Evolutionary conservation across 768 basidiomycete species (phyloP).

Genomic region (Naganishia onofrii): DNA sequence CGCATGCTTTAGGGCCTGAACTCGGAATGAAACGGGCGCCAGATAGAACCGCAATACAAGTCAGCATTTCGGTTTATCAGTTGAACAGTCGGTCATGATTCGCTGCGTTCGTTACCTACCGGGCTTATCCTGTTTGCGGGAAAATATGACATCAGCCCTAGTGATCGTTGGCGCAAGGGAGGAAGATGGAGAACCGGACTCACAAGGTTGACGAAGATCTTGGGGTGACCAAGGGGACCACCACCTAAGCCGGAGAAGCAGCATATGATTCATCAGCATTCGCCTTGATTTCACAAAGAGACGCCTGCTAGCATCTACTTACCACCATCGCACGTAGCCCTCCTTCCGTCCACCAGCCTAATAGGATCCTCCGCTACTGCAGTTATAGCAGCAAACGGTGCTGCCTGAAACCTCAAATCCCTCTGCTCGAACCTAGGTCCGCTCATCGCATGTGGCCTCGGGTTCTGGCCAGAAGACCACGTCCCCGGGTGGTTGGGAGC

Average conservation of each 20-base stretch:
- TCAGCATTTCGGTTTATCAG: not conserved
- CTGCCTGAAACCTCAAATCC: slow-evolving; percentile 78
- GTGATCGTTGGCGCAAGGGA: no score
- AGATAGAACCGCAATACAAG: not conserved
- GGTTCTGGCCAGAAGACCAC: slow-evolving; percentile 80
- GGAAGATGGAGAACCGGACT: slow-evolving; percentile 53
- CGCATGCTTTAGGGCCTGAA: slow-evolving; percentile 68
- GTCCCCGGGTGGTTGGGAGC: slow-evolving; percentile 76
- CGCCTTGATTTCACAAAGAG: not conserved
- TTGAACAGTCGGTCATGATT: not conserved
- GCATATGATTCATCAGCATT: not conserved
- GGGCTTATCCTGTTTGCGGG: slow-evolving; percentile 69
- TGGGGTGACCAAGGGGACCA: slow-evolving; percentile 93
- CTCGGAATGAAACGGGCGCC: not conserved
- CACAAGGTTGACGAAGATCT: slow-evolving; percentile 84
- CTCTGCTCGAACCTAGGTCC: slow-evolving; percentile 92
- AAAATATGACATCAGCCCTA: slow-evolving; percentile 22
- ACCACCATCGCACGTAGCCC: slow-evolving; percentile 95
- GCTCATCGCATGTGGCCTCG: slow-evolving; percentile 53
- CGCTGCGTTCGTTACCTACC: slow-evolving; percentile 53
- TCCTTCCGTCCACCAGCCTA: slow-evolving; percentile 72
- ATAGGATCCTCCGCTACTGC: slow-evolving; percentile 83
- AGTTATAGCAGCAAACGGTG: slow-evolving; percentile 85
- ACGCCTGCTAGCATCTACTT: slow-evolving; percentile 45
- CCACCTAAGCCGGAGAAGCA: slow-evolving; percentile 61